Evolutionary conservation across 2,329 filamentous ascomycete genomes (phyloP), one percentile per base, ranked within the genome.

Genomic region (Aspergillus pseudoterreus): DNA sequence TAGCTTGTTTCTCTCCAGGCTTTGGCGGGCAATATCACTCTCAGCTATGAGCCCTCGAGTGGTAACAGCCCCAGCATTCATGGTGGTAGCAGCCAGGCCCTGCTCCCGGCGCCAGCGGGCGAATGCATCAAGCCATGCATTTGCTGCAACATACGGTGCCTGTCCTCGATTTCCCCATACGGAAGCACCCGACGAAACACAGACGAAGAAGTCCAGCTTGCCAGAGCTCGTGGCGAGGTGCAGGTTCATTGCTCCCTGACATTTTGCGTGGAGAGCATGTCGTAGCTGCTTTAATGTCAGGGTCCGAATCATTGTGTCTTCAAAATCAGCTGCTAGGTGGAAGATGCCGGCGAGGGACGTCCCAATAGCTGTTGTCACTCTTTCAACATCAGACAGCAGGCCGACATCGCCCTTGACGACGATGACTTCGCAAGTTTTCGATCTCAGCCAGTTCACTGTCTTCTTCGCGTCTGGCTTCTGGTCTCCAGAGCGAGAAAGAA

Each of bases 31-130:
- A 33, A 36, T 24, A 5, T 49, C 49, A 2, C 42, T 35, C 12
- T 47, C 49, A 6, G 43, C 12, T 11, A 51, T 47, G 22, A 43
- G 27, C 6, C 49, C 49, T 5, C 45, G 36, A 2, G 21, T 35
- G 2, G 35, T 38, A 17, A 38, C 35, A n/a, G 35, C 35, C 6
- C 35, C 35, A n/a, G 35, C 35, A 38, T 38, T 38, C 35, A 51
- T 8, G 4, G 49, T 19, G 6, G n/a, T 12, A 4, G 36, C 43
- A 4, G 49, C 17, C 3, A 8, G 15, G 19, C 27, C 36, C 14
- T n/a, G 38, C 1, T 12, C 10, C 27, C 49, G 43, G 11, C 43
- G 46, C 24, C 45, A 54, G n/a, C 52, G 49, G 12, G 44, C 27
- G 11, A 46, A 46, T 10, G 15, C 32, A 30, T 46, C 44, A 11